Evolutionary conservation across 225 moss, liverwort and hornwort species (phyloP).

Genomic region (Sphagnum tenellum): DNA sequence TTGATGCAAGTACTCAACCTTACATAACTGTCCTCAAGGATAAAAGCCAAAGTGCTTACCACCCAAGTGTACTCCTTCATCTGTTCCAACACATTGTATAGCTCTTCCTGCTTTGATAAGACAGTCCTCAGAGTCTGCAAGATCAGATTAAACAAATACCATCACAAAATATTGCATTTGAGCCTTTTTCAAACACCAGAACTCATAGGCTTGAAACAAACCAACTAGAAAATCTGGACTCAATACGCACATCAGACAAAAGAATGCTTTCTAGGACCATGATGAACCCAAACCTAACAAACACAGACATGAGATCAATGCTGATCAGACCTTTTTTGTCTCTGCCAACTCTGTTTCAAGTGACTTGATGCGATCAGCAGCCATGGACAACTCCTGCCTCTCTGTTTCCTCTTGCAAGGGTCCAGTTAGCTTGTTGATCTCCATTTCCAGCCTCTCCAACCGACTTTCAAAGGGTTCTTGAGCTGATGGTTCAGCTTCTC

Average conservation of each 20-base stretch:
- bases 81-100: slow-evolving; percentile 44
- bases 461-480: slow-evolving; percentile 26
- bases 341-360: slow-evolving; percentile 75
- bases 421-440: slow-evolving; percentile 14
- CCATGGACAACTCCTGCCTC: slow-evolving; percentile 15
- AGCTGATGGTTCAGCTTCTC: slow-evolving; percentile 6
- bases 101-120: slow-evolving; percentile 61
- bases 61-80: slow-evolving; percentile 52
- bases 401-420: slow-evolving; percentile 23
- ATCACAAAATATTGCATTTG: no score
- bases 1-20: background rate
- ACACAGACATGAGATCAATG: no score
- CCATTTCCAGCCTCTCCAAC: slow-evolving; percentile 36
- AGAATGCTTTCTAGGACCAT: no score
- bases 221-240: no score
- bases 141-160: slow-evolving; percentile 1
- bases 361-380: slow-evolving; percentile 41
- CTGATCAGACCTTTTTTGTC: slow-evolving; percentile 65
- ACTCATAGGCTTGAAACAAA: no score
- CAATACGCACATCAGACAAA: no score
- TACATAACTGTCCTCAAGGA: background rate
- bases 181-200: no score
- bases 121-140: slow-evolving; percentile 59
- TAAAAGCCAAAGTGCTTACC: slow-evolving; percentile 28
- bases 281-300: no score